phyloP scores from a whole-genome alignment of 2,329 filamentous ascomycete genomes.

The Apiospora arundinis region DNA sequence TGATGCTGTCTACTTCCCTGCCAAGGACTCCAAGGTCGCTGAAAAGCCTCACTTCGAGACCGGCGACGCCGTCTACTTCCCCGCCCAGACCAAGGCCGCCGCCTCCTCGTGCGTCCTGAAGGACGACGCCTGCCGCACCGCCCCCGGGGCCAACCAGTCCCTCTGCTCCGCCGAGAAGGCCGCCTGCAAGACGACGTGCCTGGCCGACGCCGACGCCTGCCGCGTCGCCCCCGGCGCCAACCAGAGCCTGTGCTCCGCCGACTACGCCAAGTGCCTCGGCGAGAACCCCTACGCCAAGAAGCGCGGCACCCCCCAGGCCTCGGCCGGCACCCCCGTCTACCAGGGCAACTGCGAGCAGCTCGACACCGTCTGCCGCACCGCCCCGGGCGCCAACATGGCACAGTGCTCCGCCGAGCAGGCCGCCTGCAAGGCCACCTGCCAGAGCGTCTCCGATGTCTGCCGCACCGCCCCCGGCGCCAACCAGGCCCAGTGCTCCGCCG shows the following conservation, averaged over 20 bases:
- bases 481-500: neutral
- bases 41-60: neutral
- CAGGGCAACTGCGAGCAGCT: neutral
- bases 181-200: neutral
- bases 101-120: neutral
- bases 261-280: conserved; percentile 16
- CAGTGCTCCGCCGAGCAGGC: neutral
- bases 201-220: neutral
- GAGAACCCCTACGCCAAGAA: conserved; percentile 21
- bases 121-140: neutral
- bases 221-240: neutral
- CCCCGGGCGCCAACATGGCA: neutral
- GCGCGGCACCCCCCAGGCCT: neutral
- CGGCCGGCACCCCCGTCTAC: neutral
- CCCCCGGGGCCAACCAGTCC: neutral
- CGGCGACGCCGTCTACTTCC: conserved; percentile 11
- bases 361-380: neutral
- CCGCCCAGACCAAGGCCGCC: neutral
- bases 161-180: conserved; percentile 1
- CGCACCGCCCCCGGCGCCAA: neutral
- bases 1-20: neutral
- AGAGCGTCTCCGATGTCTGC: neutral
- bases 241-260: neutral
- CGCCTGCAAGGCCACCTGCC: conserved; percentile 2
- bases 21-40: neutral